phyloP scores from a whole-genome alignment of 169 alveolate genomes.

The Miamiensis avidus region DNA sequence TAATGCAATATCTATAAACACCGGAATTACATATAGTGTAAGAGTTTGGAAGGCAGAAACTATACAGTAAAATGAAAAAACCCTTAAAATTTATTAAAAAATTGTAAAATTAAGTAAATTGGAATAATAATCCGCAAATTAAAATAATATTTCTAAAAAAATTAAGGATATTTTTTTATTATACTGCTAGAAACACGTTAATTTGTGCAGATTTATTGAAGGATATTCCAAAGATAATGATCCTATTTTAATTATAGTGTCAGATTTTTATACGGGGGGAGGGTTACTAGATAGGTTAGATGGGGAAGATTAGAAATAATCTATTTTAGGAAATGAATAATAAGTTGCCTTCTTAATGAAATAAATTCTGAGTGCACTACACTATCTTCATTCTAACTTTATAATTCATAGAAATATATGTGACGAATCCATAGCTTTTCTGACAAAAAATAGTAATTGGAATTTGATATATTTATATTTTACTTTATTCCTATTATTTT shows the following conservation, averaged over 20 bases:
- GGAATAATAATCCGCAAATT: neutral
- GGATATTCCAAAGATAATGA: neutral
- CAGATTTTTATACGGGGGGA: neutral
- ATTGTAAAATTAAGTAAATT: too few species aligned
- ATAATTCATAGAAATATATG: too few species aligned
- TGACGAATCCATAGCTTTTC: neutral
- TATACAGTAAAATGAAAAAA: too few species aligned
- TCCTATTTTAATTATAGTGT: neutral
- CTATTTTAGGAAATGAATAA: too few species aligned
- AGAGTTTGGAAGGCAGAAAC: too few species aligned
- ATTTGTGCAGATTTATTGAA: neutral
- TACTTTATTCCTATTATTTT: too few species aligned
- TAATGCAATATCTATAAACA: too few species aligned
- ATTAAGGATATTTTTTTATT: neutral
- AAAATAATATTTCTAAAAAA: too few species aligned
- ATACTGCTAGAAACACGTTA: neutral
- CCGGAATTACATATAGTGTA: too few species aligned
- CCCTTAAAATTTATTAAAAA: too few species aligned
- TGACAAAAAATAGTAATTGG: neutral
- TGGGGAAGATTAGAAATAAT: too few species aligned
- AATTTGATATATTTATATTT: too few species aligned
- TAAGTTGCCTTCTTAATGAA: neutral
- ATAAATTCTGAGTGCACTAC: neutral
- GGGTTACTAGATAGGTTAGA: neutral
- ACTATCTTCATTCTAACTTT: neutral